Percentiles rank a stretch among this genome's conserved stretches.
Evolutionary conservation across 495 filamentous ascomycete genomes (phyloP).

Genomic region (Aspergillus ostianus): DNA sequence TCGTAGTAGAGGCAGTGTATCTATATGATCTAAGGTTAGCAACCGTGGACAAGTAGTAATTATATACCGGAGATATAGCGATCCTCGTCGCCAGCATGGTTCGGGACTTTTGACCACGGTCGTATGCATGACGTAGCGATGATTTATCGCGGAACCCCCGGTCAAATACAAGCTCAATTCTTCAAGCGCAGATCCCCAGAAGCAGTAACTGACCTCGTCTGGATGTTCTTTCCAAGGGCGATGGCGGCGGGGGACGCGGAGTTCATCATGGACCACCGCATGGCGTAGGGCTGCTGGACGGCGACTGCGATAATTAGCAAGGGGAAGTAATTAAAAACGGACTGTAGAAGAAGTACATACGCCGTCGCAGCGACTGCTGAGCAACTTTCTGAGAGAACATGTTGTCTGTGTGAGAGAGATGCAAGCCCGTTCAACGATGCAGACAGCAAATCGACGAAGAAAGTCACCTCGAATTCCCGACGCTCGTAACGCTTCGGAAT

Average conservation of each 20-base stretch:
- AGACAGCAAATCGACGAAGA: slow-evolving; percentile 18
- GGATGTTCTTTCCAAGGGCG: slow-evolving; percentile 46
- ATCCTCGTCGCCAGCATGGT: background rate
- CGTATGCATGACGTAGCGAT: slow-evolving; percentile 34
- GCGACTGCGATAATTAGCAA: slow-evolving; percentile 34
- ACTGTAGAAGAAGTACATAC: slow-evolving; percentile 44
- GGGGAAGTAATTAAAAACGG: slow-evolving; percentile 19
- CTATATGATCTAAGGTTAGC: slow-evolving; percentile 21
- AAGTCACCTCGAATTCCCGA: slow-evolving; percentile 26
- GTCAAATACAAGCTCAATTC: background rate
- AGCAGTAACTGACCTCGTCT: slow-evolving; percentile 48
- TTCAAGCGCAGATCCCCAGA: background rate
- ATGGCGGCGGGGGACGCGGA: slow-evolving; percentile 49
- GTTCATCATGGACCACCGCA: slow-evolving; percentile 50
- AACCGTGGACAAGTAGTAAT: background rate
- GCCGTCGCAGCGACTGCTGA: slow-evolving; percentile 65
- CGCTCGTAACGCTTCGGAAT: slow-evolving; percentile 30
- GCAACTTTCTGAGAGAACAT: slow-evolving; percentile 69
- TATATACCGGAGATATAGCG: background rate
- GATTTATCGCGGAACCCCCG: background rate
- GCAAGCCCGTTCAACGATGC: slow-evolving; percentile 15
- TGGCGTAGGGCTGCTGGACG: slow-evolving; percentile 50
- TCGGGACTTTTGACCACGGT: background rate
- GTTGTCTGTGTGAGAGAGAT: slow-evolving; percentile 23
- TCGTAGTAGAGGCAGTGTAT: slow-evolving; percentile 58